Evolutionary conservation across 208 protist genomes (phyloP), one percentile per base, ranked within the genome.

Genomic region (Acanthamoeba sp.): DNA sequence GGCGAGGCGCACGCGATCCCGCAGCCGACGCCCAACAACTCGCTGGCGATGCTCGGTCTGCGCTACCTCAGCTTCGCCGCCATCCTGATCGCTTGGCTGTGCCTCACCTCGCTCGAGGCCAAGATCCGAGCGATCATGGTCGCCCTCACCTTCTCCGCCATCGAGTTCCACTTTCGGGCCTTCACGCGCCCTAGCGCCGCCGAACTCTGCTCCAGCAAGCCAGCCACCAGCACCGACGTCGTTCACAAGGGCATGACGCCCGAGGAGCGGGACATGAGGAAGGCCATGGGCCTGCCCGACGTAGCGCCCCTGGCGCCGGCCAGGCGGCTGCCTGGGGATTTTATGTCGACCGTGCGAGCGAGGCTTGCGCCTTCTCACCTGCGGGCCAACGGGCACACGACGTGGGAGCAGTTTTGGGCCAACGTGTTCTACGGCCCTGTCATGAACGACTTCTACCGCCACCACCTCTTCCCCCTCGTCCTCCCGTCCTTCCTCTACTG

Each of bases 341-440:
- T 91, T 18, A 42, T 66, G 22, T 64, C 38, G 14, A 40, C 24
- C 18, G 29, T 29, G 22, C 24, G 29, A 59, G n/a, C 29, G 12
- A 22, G 50, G 1, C 29, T 62, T 5, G 2, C 50, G 12, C 78
- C 22, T 0, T 24, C 50, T 12, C 50, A 64, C 36, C 20, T 91
- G 2, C 34, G 10, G 6, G 12, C 16, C 55, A 27, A 91, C 50
- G 84, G 84, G 3, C 55, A 91, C 34, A 91, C 84, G 1, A 91
- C 84, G 18, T 91, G 84, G 84, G 84, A 91, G 40, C 84, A 91
- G 59, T 91, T 91, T 38, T 91, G 84, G 84, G 59, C 59, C 36
- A 91, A 91, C 38, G 57, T 91, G n/a, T 91, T 91, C 55, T 91
- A 71, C 36, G 59, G 59, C 20, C 84, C 84, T 4, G 71, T 91